Base-by-base conservation (phyloP, 306 rosid genomes). In the Cucurbita pepo region DNA sequence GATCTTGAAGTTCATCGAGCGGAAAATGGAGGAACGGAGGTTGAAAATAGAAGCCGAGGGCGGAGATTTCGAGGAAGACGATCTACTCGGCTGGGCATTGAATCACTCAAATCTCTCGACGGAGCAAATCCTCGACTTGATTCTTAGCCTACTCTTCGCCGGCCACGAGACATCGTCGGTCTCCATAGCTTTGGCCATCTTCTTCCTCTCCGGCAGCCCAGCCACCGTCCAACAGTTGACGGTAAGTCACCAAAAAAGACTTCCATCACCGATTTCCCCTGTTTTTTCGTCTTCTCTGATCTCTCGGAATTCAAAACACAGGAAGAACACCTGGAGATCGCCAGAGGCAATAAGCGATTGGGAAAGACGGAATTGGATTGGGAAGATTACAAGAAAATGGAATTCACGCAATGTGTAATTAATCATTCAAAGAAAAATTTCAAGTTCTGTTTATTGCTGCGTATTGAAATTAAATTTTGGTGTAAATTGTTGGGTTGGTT, bases 151-250 rank as follows among this genome's bases (percentile, higher is more conserved):
- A 83, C 92, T 94, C 18, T 94, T 94, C 48, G 99, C 99, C 77
- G 99, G 99, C 41, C 99, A 94, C 79, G 99, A 94, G 81, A 95
- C 99, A 52, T 95, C 99, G 14, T 91, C 97, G 1, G 96, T 95
- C 3, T 78, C 99, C 69, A 95, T 95, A 75, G 87, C 99, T 79
- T 56, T 95, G 4, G 96, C 99, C 53, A 81, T 95, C 43, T 82
- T 82, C 84, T 91, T 95, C 79, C 82, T 95, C 74, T 88, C 90
- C 3, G 78, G 82, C 72, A 91, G 89, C 56, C 96, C 95, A 61
- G 77, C 45, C 56, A 92, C 99, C 21, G 69, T 91, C 47, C 87
- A 80, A 44, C 91, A 86, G 43, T 81, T 95, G 45, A 88, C 85
- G 83, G 97, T 94, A 75, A 85, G 85, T 74, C 6, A 59, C 7